Evolutionary conservation across 2,329 filamentous ascomycete genomes (phyloP).

Genomic region (Claviceps spartinae): DNA sequence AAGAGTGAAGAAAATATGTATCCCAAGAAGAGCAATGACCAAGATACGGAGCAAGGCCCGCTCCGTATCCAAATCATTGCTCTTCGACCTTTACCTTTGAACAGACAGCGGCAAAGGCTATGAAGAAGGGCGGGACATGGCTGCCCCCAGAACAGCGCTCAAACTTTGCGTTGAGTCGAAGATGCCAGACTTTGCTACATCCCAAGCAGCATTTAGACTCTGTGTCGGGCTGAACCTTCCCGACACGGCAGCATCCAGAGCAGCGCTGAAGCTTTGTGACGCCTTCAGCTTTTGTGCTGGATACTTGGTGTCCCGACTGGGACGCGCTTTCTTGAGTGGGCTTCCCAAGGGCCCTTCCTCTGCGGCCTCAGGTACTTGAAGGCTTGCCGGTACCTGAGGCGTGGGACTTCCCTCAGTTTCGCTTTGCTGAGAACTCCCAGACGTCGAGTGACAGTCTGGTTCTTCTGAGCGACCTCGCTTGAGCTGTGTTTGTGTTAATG

Average conservation of each 20-base stretch:
- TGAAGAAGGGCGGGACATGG: slow-evolving; percentile 13
- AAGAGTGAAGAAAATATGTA: no score
- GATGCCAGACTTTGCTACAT: slow-evolving; percentile 3
- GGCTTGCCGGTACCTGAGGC: slow-evolving; percentile 4
- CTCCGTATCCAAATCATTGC: no score
- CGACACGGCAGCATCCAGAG: slow-evolving; percentile 19
- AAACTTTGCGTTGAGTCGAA: slow-evolving; percentile 17
- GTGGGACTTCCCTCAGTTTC: slow-evolving; percentile 32
- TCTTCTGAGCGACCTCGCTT: slow-evolving; percentile 71
- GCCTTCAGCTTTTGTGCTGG: slow-evolving; percentile 13
- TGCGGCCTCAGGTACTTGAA: slow-evolving; percentile 12
- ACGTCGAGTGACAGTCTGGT: slow-evolving; percentile 34
- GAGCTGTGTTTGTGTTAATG: slow-evolving; percentile 37
- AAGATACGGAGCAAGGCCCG: no score
- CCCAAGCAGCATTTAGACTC: slow-evolving; percentile 22
- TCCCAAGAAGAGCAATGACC: no score
- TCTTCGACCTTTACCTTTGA: no score
- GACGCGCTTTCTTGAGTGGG: slow-evolving; percentile 62
- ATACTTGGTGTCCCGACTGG: slow-evolving; percentile 31
- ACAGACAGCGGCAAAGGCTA: slow-evolving; percentile 1
- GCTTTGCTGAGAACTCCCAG: slow-evolving; percentile 21
- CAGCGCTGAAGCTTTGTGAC: slow-evolving; percentile 22
- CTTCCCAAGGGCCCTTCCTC: slow-evolving; percentile 43
- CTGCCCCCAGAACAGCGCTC: slow-evolving; percentile 21
- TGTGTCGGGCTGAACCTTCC: slow-evolving; percentile 11